Conservation (phyloP, 2,329 filamentous ascomycete genomes). For the Aspergillus felis region DNA sequence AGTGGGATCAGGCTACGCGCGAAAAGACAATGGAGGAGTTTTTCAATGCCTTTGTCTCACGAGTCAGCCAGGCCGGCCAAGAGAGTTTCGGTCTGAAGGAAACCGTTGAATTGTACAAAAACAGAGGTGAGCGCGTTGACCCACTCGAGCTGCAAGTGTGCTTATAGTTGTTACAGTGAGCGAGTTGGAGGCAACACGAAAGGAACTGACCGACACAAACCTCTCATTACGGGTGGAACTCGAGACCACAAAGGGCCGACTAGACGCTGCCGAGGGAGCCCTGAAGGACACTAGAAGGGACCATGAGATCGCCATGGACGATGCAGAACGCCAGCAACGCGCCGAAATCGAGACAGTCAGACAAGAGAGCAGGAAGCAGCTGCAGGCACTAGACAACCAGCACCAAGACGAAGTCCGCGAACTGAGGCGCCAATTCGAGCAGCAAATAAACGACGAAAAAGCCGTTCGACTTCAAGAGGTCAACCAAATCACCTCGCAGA, state of each 20-base stretch:
- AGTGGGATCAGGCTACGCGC: conserved; percentile 72
- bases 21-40: conserved; percentile 73
- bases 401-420: conserved; percentile 67
- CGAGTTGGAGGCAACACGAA: conserved; percentile 54
- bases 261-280: conserved; percentile 46
- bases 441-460: conserved; percentile 63
- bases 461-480: conserved; percentile 38
- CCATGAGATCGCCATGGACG: conserved; percentile 51
- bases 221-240: conserved; percentile 63
- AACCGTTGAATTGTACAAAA: conserved; percentile 68
- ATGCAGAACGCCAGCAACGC: conserved; percentile 50
- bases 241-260: conserved; percentile 55
- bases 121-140: conserved; percentile 56
- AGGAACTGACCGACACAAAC: conserved; percentile 50
- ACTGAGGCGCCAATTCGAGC: conserved; percentile 59
- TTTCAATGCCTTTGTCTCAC: conserved; percentile 67
- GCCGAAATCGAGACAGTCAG: conserved; percentile 38
- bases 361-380: conserved; percentile 48
- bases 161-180: conserved; percentile 39
- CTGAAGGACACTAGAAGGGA: conserved; percentile 52
- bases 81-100: conserved; percentile 70
- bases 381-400: conserved; percentile 55
- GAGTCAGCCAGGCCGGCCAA: conserved; percentile 65
- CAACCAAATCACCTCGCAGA: conserved; percentile 30
- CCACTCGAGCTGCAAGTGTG: neutral